A percentile compares a stretch with the other conserved stretches of the same genome.
phyloP scores from a whole-genome alignment of 2,329 filamentous ascomycete species.

The Emergomyces orientalis region DNA sequence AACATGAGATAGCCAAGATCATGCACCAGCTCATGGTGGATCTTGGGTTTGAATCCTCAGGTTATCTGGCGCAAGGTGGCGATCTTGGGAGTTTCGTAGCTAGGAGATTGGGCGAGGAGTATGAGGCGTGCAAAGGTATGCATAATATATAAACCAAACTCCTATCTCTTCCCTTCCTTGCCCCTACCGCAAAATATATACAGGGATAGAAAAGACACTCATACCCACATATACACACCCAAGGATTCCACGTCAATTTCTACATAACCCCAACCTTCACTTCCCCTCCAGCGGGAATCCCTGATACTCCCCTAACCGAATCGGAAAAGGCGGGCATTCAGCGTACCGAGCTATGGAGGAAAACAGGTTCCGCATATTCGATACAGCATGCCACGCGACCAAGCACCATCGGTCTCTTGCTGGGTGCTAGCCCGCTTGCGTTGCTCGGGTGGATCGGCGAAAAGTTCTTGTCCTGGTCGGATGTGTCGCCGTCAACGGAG shows the following conservation, averaged over 20 bases:
- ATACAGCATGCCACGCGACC: neutral
- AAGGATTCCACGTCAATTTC: neutral
- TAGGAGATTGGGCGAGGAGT: neutral
- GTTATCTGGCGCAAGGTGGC: neutral
- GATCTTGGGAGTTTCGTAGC: neutral
- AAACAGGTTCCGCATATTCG: neutral
- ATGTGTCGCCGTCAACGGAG: neutral
- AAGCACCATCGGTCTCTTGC: neutral
- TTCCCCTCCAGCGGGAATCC: neutral
- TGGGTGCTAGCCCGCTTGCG: neutral
- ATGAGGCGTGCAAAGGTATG: neutral
- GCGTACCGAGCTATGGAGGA: neutral
- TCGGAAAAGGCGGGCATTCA: neutral
- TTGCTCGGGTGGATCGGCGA: neutral
- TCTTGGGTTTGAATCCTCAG: neutral
- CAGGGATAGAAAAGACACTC: neutral
- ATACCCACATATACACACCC: neutral
- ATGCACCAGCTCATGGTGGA: neutral
- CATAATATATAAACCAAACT: neutral
- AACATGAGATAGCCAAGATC: neutral
- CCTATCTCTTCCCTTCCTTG: neutral
- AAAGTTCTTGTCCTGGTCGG: neutral
- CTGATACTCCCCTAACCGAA: neutral
- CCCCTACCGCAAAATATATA: neutral
- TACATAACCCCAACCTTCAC: neutral